Percentiles rank a stretch among this genome's conserved stretches.
Evolutionary conservation across 306 rosid genomes (phyloP).

Genomic region (Carpinus viminea): DNA sequence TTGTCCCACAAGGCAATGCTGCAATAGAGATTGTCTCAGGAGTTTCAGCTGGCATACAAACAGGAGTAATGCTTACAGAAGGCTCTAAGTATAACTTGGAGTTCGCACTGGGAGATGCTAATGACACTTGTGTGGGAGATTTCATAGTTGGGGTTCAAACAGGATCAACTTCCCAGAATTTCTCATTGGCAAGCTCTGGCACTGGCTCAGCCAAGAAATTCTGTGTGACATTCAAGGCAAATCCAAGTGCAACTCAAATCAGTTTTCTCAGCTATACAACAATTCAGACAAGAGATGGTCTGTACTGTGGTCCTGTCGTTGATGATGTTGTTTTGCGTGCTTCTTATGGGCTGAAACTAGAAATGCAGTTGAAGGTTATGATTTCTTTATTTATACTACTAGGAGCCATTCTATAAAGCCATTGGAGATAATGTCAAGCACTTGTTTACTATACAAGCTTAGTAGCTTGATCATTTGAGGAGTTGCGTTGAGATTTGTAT

Average conservation of each 20-base stretch:
- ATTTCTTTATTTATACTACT: slow-evolving; percentile 19
- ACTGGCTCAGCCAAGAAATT: slow-evolving; percentile 35
- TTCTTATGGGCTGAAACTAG: slow-evolving; percentile 26
- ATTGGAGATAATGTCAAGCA: background rate
- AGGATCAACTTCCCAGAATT: slow-evolving; percentile 34
- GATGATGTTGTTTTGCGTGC: slow-evolving; percentile 34
- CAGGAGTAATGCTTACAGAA: slow-evolving; percentile 17
- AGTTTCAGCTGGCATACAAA: slow-evolving; percentile 36
- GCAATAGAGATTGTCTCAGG: slow-evolving; percentile 39
- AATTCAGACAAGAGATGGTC: slow-evolving; percentile 34
- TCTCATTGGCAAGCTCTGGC: slow-evolving; percentile 34
- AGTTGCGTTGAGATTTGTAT: too few species aligned
- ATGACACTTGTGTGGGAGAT: slow-evolving; percentile 28
- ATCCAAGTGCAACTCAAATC: slow-evolving; percentile 11
- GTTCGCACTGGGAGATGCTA: slow-evolving; percentile 42
- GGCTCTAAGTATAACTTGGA: slow-evolving; percentile 32
- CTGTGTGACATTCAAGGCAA: slow-evolving; percentile 31
- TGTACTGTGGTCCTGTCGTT: slow-evolving; percentile 39
- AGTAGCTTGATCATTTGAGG: too few species aligned
- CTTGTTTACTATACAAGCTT: background rate
- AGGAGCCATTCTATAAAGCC: background rate
- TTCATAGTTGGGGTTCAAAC: slow-evolving; percentile 36
- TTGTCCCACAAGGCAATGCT: slow-evolving; percentile 42
- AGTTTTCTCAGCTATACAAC: slow-evolving; percentile 30
- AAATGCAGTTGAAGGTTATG: slow-evolving; percentile 20